Percentiles rank a stretch among this genome's conserved stretches.
These are phyloP conservation scores for Umbelopsis isabellina DNA, from an alignment of 192 early-diverging fungal genomes.

Conservation along the genomic window DNA sequence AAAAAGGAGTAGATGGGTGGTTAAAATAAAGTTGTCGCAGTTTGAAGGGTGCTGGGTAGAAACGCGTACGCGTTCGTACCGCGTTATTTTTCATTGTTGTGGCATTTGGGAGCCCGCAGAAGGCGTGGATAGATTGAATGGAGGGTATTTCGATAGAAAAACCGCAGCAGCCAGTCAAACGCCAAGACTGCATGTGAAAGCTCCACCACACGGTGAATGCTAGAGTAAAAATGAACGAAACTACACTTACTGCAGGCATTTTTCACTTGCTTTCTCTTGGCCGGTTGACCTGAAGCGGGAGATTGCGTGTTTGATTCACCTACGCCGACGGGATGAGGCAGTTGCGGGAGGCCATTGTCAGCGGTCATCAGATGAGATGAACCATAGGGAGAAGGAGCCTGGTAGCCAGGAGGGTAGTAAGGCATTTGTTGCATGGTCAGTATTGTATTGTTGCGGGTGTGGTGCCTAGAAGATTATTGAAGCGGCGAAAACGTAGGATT, in stretches of 20 bases:
- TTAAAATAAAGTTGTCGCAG: slow-evolving; percentile 3
- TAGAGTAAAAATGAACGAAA: not conserved
- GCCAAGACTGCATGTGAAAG: no score
- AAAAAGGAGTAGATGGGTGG: slow-evolving; percentile 17
- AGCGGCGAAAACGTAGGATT: slow-evolving; percentile 17
- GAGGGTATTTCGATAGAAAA: not conserved
- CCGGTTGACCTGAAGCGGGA: slow-evolving; percentile 17
- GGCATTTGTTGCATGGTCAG: slow-evolving; percentile 11
- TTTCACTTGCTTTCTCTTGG: slow-evolving; percentile 40
- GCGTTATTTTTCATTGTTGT: slow-evolving; percentile 20
- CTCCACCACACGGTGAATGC: not conserved
- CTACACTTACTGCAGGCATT: slow-evolving; percentile 38
- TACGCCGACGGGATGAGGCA: slow-evolving; percentile 24
- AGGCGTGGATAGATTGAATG: not conserved
- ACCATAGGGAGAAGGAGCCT: slow-evolving; percentile 18
- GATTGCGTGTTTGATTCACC: slow-evolving; percentile 16
- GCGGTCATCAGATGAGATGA: slow-evolving; percentile 12
- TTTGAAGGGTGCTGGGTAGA: slow-evolving; percentile 5
- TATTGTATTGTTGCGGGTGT: not conserved
- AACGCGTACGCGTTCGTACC: slow-evolving; percentile 15
- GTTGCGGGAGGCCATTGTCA: slow-evolving; percentile 28
- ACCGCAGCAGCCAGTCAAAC: not conserved
- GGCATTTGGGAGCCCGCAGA: slow-evolving; percentile 18
- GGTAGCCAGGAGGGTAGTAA: slow-evolving; percentile 18
- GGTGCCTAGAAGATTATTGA: slow-evolving; percentile 22